Evolutionary conservation across 2,329 filamentous ascomycete species (phyloP).

Genomic region (Juglanconis juglandina): DNA sequence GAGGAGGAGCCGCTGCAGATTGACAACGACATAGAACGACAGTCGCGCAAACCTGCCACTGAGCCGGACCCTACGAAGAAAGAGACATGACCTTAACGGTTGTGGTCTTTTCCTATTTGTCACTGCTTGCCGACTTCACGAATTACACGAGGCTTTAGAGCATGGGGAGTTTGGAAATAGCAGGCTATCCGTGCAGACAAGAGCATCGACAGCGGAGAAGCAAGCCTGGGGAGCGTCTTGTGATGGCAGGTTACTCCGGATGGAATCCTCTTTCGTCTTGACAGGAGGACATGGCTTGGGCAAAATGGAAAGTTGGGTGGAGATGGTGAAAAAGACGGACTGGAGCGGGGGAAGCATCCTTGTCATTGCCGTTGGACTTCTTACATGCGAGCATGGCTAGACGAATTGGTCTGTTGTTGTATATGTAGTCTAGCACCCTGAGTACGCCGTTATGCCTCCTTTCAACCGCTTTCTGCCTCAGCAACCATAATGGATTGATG

Average conservation of each 20-base stretch:
- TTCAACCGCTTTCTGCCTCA: background rate
- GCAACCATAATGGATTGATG: background rate
- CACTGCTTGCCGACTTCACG: constrained; percentile 11
- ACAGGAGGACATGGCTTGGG: background rate
- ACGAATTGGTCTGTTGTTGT: background rate
- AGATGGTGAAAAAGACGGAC: background rate
- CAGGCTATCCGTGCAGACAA: background rate
- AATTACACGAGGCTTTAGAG: background rate
- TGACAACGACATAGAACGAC: constrained; percentile 25
- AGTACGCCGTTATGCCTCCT: background rate
- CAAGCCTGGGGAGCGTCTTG: background rate
- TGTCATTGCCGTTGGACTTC: background rate
- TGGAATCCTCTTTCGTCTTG: background rate
- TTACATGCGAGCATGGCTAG: background rate
- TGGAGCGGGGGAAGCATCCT: background rate
- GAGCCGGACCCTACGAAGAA: constrained; percentile 2
- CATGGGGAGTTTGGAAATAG: background rate
- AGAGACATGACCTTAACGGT: background rate
- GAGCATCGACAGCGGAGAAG: background rate
- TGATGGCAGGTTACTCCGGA: background rate
- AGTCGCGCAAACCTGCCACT: constrained; percentile 4
- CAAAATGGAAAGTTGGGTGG: background rate
- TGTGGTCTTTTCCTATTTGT: constrained; percentile 12
- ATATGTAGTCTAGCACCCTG: background rate
- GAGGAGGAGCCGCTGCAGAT: constrained; percentile 46